Evolutionary conservation across 176 grass and related monocot species (phyloP).

Genomic region (Hordeum vulgare): MorexV3_pseudomolecules_assembly NC_058524.1:566128304-566128803

Average conservation of each 20-base stretch:
- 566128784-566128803: not conserved
- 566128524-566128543: constrained; percentile 42
- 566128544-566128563: constrained; percentile 34
- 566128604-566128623: constrained; percentile 48
- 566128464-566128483: constrained; percentile 5
- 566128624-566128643: constrained; percentile 46
- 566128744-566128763: not conserved
- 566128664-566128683: not conserved
- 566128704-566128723: constrained; percentile 7
- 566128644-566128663: constrained; percentile 22
- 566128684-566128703: constrained; percentile 4
- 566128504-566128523: constrained; percentile 52
- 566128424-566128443: constrained; percentile 25
- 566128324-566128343: constrained; percentile 5
- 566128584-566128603: constrained; percentile 49
- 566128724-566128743: not conserved
- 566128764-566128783: not conserved
- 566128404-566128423: constrained; percentile 48
- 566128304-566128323: constrained; percentile 31
- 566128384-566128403: constrained; percentile 45
- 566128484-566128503: constrained; percentile 29
- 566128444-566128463: constrained; percentile 34
- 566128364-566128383: constrained; percentile 18
- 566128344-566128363: not conserved
- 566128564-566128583: constrained; percentile 52